Evolutionary conservation across 768 basidiomycete genomes (phyloP).

Genomic region (Mycena chlorophos): DNA sequence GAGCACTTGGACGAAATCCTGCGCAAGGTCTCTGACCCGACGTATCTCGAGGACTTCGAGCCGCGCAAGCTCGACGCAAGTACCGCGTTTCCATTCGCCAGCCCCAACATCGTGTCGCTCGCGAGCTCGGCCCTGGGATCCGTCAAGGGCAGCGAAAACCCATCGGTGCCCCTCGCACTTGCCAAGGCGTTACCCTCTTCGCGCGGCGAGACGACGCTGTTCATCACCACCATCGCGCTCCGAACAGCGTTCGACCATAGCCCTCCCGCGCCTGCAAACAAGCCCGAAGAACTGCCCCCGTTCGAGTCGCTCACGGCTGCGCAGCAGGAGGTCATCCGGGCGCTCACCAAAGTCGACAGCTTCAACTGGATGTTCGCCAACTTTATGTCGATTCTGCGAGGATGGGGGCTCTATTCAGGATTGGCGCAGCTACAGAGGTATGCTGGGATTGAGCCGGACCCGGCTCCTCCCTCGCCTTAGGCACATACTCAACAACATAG

Average conservation of each 20-base stretch:
- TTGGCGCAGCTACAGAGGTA: not conserved
- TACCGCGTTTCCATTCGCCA: not conserved
- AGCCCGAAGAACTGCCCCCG: not conserved
- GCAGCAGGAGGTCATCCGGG: not conserved
- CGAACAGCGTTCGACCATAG: not conserved
- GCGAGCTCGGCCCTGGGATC: not conserved
- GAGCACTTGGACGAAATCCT: not conserved
- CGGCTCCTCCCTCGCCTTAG: too few relatives aligned
- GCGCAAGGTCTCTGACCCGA: not conserved
- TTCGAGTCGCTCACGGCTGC: not conserved
- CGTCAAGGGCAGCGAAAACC: not conserved
- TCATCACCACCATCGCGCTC: not conserved
- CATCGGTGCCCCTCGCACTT: not conserved
- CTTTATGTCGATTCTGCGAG: not conserved
- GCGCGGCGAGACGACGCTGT: not conserved
- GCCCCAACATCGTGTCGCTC: not conserved
- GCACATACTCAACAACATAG: too few relatives aligned
- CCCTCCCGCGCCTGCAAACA: not conserved
- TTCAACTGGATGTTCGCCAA: not conserved
- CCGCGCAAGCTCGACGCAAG: not conserved
- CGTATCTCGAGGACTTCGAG: not conserved
- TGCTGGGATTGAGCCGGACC: not conserved
- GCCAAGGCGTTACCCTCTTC: not conserved
- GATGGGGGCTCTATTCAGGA: not conserved
- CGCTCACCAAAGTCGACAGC: not conserved